Evolutionary conservation across 2,329 filamentous ascomycete genomes (phyloP), one percentile per base, ranked within the genome.

Genomic region (Colletotrichum orchidophilum): DNA sequence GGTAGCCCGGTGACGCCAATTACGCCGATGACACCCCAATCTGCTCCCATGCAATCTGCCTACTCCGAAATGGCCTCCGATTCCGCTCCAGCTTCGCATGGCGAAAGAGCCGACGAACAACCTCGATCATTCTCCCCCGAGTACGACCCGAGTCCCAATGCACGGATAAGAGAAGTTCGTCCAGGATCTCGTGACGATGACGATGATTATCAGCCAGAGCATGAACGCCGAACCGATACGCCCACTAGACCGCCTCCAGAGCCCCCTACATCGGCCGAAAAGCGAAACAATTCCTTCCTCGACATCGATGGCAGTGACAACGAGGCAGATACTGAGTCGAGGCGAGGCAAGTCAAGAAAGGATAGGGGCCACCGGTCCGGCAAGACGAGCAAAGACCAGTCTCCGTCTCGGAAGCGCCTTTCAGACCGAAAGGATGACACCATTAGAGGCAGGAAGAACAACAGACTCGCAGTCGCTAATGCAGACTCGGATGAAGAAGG

Each of bases 71-170:
- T 71, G 68, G 58, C 66, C 26, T 15, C 21, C 52, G 53, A 60
- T 55, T 35, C 50, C 60, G 42, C 27, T 21, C 13, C 39, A 26
- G 31, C 46, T 9, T 52, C 68, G 33, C 63, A 50, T 35, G 54
- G 65, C 35, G 50, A 68, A 46, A 24, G 52, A 49, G 13, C 29
- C 35, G 62, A 59, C 74, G 74, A 81, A 24, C 84, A 81, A 62
- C 81, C 85, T 46, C 85, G 90, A 73, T 90, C 91, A 2, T 94
- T 95, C 78, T 94, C 93, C 21, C 91, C 92, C 13, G 91, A 92
- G 63, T 95, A 95, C 79, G 91, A 92, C 55, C 92, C 92, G 13
- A 90, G 91, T 73, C 89, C 90, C 49, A 92, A 89, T 78, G 91
- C 93, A 31, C 90, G 89, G n/a, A 93, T 94, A 50, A 88, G 91